These are phyloP conservation scores for Kluyveromyces sp. DNA, from an alignment of 1,139 yeast genomes.

Conservation along the genomic window DNA sequence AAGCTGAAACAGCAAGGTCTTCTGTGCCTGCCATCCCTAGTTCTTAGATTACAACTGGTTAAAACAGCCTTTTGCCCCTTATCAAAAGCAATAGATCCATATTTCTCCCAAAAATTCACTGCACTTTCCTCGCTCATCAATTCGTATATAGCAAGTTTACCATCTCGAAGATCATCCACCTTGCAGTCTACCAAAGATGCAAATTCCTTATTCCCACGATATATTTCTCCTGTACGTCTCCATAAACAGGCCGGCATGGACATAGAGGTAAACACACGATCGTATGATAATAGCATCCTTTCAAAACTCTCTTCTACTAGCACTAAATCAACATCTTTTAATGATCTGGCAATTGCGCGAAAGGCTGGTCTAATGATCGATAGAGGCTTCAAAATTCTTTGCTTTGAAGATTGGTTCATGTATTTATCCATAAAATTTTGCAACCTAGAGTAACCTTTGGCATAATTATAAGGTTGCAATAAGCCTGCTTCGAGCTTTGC, in stretches of 20 bases:
- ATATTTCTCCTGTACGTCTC: conserved; percentile 96
- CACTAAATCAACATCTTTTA: conserved; percentile 86
- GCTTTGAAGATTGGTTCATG: conserved; percentile 79
- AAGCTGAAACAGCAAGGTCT: conserved; percentile 91
- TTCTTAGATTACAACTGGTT: conserved; percentile 82
- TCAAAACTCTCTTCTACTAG: conserved; percentile 93
- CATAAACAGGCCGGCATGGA: conserved; percentile 97
- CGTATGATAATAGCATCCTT: conserved; percentile 86
- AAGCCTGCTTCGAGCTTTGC: conserved; percentile 94
- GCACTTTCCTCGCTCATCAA: conserved; percentile 95
- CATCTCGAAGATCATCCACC: conserved; percentile 88
- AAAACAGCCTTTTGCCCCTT: conserved; percentile 92
- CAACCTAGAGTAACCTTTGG: conserved; percentile 84
- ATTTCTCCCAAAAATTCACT: conserved; percentile 97
- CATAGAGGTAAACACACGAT: conserved; percentile 93
- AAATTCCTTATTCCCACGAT: conserved; percentile 92
- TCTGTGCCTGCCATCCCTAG: conserved; percentile 73
- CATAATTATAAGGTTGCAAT: conserved; percentile 87
- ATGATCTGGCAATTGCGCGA: conserved; percentile 82
- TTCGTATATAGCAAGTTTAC: conserved; percentile 87
- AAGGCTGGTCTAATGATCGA: conserved; percentile 89
- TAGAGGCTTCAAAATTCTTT: conserved; percentile 81
- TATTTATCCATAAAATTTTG: conserved; percentile 90
- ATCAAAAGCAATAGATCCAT: conserved; percentile 93
- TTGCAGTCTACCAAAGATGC: conserved; percentile 91